phyloP scores from a whole-genome alignment of 108 stramenopile species.

The Mayamaea pseudoterrestris region DNA sequence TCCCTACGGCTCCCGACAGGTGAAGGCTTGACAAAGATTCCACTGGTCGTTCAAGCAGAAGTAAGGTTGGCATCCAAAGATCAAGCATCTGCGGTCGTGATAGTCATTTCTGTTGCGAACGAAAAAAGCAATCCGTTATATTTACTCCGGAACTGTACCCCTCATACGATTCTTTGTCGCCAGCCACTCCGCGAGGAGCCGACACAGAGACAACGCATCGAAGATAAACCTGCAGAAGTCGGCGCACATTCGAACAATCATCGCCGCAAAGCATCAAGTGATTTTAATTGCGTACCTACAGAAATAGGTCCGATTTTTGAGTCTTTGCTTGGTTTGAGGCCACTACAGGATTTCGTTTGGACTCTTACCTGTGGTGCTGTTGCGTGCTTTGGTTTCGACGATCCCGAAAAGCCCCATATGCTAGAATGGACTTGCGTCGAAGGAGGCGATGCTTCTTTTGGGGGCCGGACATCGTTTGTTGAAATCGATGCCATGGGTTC shows the following conservation, averaged over 20 bases:
- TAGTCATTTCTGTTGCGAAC: slow-evolving; percentile 57
- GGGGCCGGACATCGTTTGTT: slow-evolving; percentile 20
- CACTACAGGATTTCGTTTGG: slow-evolving; percentile 57
- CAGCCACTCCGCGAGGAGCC: slow-evolving; percentile 43
- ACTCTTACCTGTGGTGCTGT: slow-evolving; percentile 35
- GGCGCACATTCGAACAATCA: no score
- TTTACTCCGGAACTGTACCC: slow-evolving; percentile 39
- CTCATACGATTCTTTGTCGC: slow-evolving; percentile 43
- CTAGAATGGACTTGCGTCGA: slow-evolving; percentile 56
- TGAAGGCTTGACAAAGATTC: slow-evolving; percentile 11
- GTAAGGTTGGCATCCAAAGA: slow-evolving; percentile 65
- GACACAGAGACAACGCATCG: slow-evolving; percentile 1
- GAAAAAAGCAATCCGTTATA: slow-evolving; percentile 63
- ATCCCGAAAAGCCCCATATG: slow-evolving; percentile 66
- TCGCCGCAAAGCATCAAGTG: no score
- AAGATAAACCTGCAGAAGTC: no score
- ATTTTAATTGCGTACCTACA: slow-evolving; percentile 24
- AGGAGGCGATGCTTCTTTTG: slow-evolving; percentile 15
- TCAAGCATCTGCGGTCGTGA: slow-evolving; percentile 55
- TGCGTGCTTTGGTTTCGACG: slow-evolving; percentile 66
- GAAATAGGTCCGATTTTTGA: slow-evolving; percentile 30
- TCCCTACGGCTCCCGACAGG: slow-evolving; percentile 45
- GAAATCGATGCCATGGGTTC: slow-evolving; percentile 68
- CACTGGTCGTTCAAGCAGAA: slow-evolving; percentile 62
- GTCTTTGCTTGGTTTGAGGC: slow-evolving; percentile 25